A percentile compares a stretch with the other conserved stretches of the same genome.
Conservation (phyloP, 352 stramenopile species). For the Phytophthora tentaculata region DNA sequence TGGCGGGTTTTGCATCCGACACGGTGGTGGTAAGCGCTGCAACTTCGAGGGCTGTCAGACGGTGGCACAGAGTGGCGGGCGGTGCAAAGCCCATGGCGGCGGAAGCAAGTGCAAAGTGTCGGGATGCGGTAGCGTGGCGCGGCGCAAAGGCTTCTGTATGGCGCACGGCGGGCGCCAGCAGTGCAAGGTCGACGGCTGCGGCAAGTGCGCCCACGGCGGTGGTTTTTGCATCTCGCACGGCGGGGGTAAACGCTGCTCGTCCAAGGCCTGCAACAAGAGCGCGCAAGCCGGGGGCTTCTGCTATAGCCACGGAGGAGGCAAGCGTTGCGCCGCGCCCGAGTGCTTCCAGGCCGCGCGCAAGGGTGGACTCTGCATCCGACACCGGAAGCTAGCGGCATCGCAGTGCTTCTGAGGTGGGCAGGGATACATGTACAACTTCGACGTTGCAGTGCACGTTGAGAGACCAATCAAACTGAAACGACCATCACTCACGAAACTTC, state of each 20-base stretch:
- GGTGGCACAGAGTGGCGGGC: conserved; percentile 77
- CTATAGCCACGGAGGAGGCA: conserved; percentile 81
- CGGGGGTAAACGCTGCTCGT: conserved; percentile 72
- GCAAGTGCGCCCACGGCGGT: conserved; percentile 76
- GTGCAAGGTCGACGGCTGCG: conserved; percentile 77
- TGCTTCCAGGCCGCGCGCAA: conserved; percentile 84
- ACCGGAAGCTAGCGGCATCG: conserved; percentile 50
- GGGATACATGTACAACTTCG: conserved; percentile 12
- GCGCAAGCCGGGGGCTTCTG: conserved; percentile 79
- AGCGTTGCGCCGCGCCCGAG: conserved; percentile 70
- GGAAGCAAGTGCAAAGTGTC: conserved; percentile 81
- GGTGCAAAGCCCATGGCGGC: conserved; percentile 85
- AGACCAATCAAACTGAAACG: conserved; percentile 13
- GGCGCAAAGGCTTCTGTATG: conserved; percentile 80
- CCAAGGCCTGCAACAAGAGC: conserved; percentile 64
- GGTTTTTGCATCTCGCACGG: conserved; percentile 80
- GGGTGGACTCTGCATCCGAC: conserved; percentile 79
- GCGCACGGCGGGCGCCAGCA: conserved; percentile 67
- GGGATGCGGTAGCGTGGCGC: conserved; percentile 64
- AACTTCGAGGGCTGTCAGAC: conserved; percentile 62
- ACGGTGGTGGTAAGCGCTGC: conserved; percentile 82
- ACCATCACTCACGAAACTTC: conserved; percentile 37
- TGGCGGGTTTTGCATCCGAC: conserved; percentile 74
- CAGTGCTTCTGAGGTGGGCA: conserved; percentile 6
- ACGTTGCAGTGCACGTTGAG: conserved; percentile 15